Percentiles rank a stretch among this genome's conserved stretches.
phyloP scores from a whole-genome alignment of 2,329 filamentous ascomycete species.

The Ophiosphaerella korrae region DNA sequence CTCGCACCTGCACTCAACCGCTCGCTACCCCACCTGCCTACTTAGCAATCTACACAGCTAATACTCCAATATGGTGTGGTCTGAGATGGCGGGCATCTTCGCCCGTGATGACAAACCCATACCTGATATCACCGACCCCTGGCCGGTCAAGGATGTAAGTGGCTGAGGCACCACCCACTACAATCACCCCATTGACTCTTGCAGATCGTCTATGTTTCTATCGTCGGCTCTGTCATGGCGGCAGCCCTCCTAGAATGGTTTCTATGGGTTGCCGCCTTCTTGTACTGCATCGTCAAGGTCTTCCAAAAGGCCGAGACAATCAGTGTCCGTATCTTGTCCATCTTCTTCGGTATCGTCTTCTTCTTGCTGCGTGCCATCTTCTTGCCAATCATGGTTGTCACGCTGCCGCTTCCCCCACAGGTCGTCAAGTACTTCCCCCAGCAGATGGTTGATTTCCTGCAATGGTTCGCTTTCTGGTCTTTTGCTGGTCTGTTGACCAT shows the following conservation, averaged over 20 bases:
- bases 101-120: constrained; percentile 35
- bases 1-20: constrained; percentile 4
- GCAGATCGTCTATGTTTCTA: constrained; percentile 82
- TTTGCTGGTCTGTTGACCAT: constrained; percentile 84
- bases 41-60: constrained; percentile 19
- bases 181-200: constrained; percentile 17
- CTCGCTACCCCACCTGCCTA: constrained; percentile 22
- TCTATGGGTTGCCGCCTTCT: constrained; percentile 89
- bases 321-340: constrained; percentile 78
- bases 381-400: constrained; percentile 92
- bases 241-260: constrained; percentile 92
- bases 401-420: constrained; percentile 76
- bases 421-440: constrained; percentile 75
- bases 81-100: constrained; percentile 28
- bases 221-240: constrained; percentile 81
- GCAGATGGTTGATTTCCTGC: constrained; percentile 71
- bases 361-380: constrained; percentile 78
- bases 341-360: constrained; percentile 76
- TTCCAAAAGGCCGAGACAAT: constrained; percentile 88
- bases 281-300: constrained; percentile 89
- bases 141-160: constrained; percentile 50
- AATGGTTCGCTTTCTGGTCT: constrained; percentile 96
- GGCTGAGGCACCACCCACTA: background rate
- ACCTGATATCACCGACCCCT: constrained; percentile 44
- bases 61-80: constrained; percentile 30